Percentiles rank a stretch among this genome's conserved stretches.
phyloP scores from a whole-genome alignment of 305 asterid species.

The Andrographis paniculata region DNA sequence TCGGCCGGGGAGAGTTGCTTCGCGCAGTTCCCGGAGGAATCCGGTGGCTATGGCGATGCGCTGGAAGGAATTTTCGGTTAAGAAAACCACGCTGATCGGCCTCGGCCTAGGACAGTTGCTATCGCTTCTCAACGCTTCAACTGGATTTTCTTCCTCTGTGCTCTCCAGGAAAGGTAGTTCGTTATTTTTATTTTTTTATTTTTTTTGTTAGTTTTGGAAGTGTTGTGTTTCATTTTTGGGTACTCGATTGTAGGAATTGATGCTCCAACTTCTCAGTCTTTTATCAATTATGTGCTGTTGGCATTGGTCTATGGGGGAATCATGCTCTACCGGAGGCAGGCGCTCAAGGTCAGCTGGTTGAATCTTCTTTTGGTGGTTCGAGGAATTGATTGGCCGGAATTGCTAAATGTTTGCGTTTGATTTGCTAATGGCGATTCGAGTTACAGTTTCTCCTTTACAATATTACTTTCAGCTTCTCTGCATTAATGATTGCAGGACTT shows the following conservation, averaged over 20 bases:
- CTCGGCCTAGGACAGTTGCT: conserved; percentile 59
- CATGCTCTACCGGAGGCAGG: conserved; percentile 59
- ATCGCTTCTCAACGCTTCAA: conserved; percentile 58
- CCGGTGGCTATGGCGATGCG: not conserved
- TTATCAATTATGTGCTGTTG: conserved; percentile 72
- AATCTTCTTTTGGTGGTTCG: not conserved
- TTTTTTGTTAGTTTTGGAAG: no score
- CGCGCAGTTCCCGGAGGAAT: not conserved
- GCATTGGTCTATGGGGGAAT: conserved; percentile 71
- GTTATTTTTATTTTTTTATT: no score
- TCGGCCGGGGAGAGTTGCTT: no score
- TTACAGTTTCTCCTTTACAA: no score
- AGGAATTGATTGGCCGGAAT: not conserved
- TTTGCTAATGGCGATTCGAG: not conserved
- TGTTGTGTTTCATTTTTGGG: not conserved
- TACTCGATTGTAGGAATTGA: conserved; percentile 52
- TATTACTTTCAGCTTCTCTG: no score
- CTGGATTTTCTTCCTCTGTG: conserved; percentile 67
- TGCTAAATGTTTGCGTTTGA: not conserved
- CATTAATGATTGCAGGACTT: no score
- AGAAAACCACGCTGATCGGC: conserved; percentile 37
- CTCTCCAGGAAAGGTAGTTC: conserved; percentile 49
- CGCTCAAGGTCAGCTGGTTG: conserved; percentile 61
- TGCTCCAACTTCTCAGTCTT: conserved; percentile 98
- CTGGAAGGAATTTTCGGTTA: not conserved